Conservation (phyloP, 2,329 filamentous ascomycete species). For the Tolypocladium sp. region DNA sequence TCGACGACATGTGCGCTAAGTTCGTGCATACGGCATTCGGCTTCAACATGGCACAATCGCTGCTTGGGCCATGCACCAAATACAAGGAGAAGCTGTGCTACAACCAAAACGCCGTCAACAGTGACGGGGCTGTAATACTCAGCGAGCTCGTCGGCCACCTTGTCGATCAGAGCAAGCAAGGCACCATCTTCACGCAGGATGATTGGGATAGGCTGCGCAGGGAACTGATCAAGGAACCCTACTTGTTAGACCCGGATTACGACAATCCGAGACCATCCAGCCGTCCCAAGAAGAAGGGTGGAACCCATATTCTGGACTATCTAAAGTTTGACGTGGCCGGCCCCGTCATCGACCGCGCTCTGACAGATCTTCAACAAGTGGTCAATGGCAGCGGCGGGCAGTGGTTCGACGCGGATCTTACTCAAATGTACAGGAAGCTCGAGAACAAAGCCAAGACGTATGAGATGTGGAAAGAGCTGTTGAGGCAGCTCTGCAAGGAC, state of each 20-base stretch:
- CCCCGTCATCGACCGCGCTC: slow-evolving; percentile 25
- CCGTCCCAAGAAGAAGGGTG: slow-evolving; percentile 7
- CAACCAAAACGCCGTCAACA: slow-evolving; percentile 38
- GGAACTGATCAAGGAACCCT: slow-evolving; percentile 10
- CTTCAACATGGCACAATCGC: slow-evolving; percentile 46
- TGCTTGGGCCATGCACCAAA: slow-evolving; percentile 56
- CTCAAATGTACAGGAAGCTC: slow-evolving; percentile 19
- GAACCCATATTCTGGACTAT: slow-evolving; percentile 50
- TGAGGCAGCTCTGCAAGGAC: slow-evolving; percentile 22
- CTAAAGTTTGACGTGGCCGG: slow-evolving; percentile 47
- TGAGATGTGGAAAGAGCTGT: slow-evolving; percentile 18
- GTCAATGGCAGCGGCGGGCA: slow-evolving; percentile 4
- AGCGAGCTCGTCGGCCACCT: slow-evolving; percentile 43
- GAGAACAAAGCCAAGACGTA: slow-evolving; percentile 18
- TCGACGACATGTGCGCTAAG: slow-evolving; percentile 21
- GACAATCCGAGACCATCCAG: slow-evolving; percentile 23
- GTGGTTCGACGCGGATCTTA: slow-evolving; percentile 7
- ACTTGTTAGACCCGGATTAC: slow-evolving; percentile 32
- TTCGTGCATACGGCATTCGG: slow-evolving; percentile 45
- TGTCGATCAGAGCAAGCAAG: slow-evolving; percentile 50
- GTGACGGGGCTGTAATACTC: slow-evolving; percentile 34
- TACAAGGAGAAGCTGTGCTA: slow-evolving; percentile 58
- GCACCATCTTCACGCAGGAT: slow-evolving; percentile 34
- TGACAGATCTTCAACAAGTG: slow-evolving; percentile 20
- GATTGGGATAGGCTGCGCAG: slow-evolving; percentile 30